phyloP scores from a whole-genome alignment of 1,284 basidiomycete species.

The Earliella scabrosa region DNA sequence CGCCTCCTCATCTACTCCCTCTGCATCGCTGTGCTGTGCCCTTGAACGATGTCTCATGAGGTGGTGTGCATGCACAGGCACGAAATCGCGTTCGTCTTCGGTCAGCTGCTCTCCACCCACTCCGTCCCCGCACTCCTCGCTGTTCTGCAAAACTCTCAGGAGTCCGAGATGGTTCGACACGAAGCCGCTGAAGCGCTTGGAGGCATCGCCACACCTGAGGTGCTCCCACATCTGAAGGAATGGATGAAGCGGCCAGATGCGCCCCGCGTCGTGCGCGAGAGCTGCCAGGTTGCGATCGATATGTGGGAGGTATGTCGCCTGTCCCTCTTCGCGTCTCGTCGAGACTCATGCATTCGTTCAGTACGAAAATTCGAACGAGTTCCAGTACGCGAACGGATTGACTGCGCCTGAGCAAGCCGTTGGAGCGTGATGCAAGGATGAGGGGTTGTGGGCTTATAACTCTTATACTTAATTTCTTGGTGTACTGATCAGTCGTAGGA shows the following conservation, averaged over 20 bases:
- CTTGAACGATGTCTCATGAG: background rate
- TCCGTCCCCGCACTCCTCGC: slow-evolving; percentile 86
- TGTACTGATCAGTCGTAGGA: slow-evolving; percentile 10
- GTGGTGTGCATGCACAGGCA: slow-evolving; percentile 62
- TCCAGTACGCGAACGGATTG: slow-evolving; percentile 79
- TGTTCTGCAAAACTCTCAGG: slow-evolving; percentile 74
- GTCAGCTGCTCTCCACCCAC: slow-evolving; percentile 90
- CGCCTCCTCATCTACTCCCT: slow-evolving; percentile 33
- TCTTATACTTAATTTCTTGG: background rate
- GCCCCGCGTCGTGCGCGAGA: slow-evolving; percentile 92
- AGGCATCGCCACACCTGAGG: slow-evolving; percentile 92
- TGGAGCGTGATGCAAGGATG: slow-evolving; percentile 1
- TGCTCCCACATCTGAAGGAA: slow-evolving; percentile 84
- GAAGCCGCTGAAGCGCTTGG: slow-evolving; percentile 99
- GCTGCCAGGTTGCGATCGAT: slow-evolving; percentile 95
- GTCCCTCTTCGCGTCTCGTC: background rate
- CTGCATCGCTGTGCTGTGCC: background rate
- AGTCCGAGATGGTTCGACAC: slow-evolving; percentile 98
- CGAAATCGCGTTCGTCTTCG: slow-evolving; percentile 98
- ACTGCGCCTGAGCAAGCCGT: slow-evolving; percentile 10
- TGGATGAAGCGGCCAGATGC: slow-evolving; percentile 83
- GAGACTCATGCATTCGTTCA: slow-evolving; percentile 34
- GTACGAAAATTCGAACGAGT: slow-evolving; percentile 91
- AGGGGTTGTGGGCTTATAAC: background rate
- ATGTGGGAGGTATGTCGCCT: slow-evolving; percentile 84